Evolutionary conservation across 371 early-diverging fungal genomes (phyloP), one percentile per base, ranked within the genome.

Genomic region (Rhizopus delemar): DNA sequence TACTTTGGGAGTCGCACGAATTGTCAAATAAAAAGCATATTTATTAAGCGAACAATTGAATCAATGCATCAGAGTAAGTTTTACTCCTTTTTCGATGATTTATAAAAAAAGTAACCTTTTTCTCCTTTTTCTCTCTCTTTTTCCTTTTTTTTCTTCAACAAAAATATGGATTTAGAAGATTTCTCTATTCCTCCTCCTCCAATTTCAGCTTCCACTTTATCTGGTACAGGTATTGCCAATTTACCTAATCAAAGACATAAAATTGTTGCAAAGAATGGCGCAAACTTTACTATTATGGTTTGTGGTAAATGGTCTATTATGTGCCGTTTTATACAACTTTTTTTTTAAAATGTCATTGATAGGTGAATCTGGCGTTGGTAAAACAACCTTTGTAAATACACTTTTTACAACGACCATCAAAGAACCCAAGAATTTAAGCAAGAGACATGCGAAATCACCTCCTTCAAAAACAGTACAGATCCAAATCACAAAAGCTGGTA

Each of bases 221-320:
- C 72, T 41, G 90, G 90, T 64, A 93, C 98, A 63, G 99, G 99
- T 60, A 94, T 99, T 65, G 95, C 97, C 73, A 96, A 97, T 83
- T 82, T 99, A 64, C 99, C 99, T 48, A 98, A 99, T 83, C 98
- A 98, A 78, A 83, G 91, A 57, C 97, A 97, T 75, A 92, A 93
- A 80, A 96, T 94, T 77, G 94, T 93, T 53, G 93, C 93, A 58
- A 90, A 95, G 71, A 90, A 90, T 66, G 97, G 97, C 36, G 88
- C 94, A 33, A 87, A 92, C 82, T 97, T 96, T 71, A 97, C 97
- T 41, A 65, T 99, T 63, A 94, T 97, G 93, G 96, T 97, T 33
- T 96, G 96, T 57, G 99, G 98, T 90, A 86, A 71, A 86, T 72
- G 3, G 8, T 16, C 36, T 16, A 6, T 56, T 13, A 15, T 36